Evolutionary conservation across 352 stramenopile species (phyloP).

Genomic region (Phytophthora capsici): DNA sequence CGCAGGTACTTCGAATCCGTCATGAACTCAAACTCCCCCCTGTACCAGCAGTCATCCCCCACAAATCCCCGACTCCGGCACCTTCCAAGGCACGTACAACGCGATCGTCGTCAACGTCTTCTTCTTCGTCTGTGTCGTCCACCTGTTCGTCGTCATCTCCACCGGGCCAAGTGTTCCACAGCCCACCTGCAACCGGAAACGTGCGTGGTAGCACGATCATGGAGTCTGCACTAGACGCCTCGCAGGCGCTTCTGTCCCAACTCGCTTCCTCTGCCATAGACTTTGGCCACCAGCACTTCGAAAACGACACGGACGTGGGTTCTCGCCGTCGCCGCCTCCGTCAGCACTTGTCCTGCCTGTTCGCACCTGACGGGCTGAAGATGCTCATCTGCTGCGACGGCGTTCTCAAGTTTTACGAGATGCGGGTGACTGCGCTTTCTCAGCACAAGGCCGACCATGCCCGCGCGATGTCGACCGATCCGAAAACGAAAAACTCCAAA

Average conservation of each 20-base stretch:
- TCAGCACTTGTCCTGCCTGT: slow-evolving; percentile 69
- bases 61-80: slow-evolving; percentile 18
- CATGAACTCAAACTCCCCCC: slow-evolving; percentile 53
- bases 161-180: slow-evolving; percentile 26
- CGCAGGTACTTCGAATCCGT: slow-evolving; percentile 78
- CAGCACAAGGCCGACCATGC: slow-evolving; percentile 42
- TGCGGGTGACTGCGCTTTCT: slow-evolving; percentile 46
- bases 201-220: slow-evolving; percentile 55
- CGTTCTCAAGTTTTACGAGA: slow-evolving; percentile 71
- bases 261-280: slow-evolving; percentile 72
- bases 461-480: slow-evolving; percentile 32
- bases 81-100: slow-evolving; percentile 36
- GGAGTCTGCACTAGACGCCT: slow-evolving; percentile 68
- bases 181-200: slow-evolving; percentile 22
- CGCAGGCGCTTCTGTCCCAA: slow-evolving; percentile 72
- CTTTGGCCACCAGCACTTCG: slow-evolving; percentile 59
- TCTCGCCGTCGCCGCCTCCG: slow-evolving; percentile 56
- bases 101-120: slow-evolving; percentile 44
- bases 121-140: slow-evolving; percentile 46
- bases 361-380: slow-evolving; percentile 68
- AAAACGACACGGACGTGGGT: slow-evolving; percentile 59
- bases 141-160: slow-evolving; percentile 46
- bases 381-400: slow-evolving; percentile 71
- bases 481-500: slow-evolving; percentile 52
- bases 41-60: slow-evolving; percentile 16